Evolutionary conservation across 371 early-diverging fungal genomes (phyloP).

Genomic region (Mucor plumbeus): DNA sequence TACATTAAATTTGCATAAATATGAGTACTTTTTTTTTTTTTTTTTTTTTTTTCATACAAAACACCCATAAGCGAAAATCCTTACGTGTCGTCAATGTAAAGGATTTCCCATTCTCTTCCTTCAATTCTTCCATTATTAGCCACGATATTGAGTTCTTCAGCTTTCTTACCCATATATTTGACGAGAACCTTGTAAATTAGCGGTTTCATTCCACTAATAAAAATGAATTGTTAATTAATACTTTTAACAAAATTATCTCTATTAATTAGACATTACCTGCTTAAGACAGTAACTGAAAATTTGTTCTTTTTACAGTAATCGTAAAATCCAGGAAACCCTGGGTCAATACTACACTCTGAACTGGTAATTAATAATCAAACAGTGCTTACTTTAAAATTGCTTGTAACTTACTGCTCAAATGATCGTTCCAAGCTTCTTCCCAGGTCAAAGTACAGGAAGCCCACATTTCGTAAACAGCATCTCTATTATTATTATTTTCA

Average conservation of each 20-base stretch:
- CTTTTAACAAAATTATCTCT: neutral
- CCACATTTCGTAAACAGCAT: constrained; percentile 59
- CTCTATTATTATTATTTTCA: constrained; percentile 23
- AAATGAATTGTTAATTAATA: neutral
- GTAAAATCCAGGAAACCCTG: constrained; percentile 54
- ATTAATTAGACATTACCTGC: constrained; percentile 32
- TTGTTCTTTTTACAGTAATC: constrained; percentile 44
- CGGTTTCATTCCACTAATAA: constrained; percentile 52
- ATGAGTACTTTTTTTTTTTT: neutral
- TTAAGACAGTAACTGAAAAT: constrained; percentile 59
- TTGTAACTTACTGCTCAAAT: constrained; percentile 43
- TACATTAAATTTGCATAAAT: constrained; percentile 5
- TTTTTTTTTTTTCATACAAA: no score
- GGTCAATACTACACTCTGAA: constrained; percentile 50
- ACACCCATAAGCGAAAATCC: neutral
- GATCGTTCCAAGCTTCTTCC: constrained; percentile 62
- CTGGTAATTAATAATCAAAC: neutral
- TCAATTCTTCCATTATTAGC: constrained; percentile 54
- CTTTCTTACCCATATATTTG: constrained; percentile 46
- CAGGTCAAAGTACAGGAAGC: constrained; percentile 55
- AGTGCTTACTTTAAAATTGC: neutral
- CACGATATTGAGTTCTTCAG: constrained; percentile 48
- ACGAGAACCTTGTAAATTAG: constrained; percentile 51
- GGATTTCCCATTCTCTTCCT: constrained; percentile 59
- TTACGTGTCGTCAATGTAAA: constrained; percentile 62